phyloP scores from a whole-genome alignment of 2,329 filamentous ascomycete genomes.

The Monosporascus sp. region DNA sequence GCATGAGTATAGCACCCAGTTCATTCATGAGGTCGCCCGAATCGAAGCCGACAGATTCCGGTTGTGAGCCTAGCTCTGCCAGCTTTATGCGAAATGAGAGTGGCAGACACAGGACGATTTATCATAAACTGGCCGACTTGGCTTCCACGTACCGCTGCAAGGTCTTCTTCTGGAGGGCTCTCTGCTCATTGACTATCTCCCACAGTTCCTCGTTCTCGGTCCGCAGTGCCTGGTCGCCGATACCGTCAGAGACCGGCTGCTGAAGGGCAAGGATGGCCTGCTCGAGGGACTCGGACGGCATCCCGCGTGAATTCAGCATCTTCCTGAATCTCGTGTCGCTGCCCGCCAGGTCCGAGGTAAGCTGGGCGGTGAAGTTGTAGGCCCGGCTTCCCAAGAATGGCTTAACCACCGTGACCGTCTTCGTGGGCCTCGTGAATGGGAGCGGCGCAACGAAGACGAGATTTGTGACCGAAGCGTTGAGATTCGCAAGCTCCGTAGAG shows the following conservation, averaged over 20 bases:
- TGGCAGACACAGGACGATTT: no score
- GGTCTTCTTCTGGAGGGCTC: conserved; percentile 36
- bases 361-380: conserved; percentile 62
- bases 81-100: no score
- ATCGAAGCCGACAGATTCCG: no score
- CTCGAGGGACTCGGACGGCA: conserved; percentile 43
- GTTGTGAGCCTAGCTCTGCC: no score
- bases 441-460: conserved; percentile 65
- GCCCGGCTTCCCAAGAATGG: conserved; percentile 64
- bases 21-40: no score
- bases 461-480: conserved; percentile 81
- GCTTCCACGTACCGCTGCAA: conserved; percentile 24
- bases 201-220: conserved; percentile 41
- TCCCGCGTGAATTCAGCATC: conserved; percentile 42
- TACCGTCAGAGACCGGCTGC: conserved; percentile 21
- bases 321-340: conserved; percentile 37
- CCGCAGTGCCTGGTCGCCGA: conserved; percentile 29
- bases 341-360: conserved; percentile 39
- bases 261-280: conserved; percentile 44
- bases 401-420: conserved; percentile 65
- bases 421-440: conserved; percentile 40
- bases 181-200: conserved; percentile 40
- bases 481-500: conserved; percentile 60
- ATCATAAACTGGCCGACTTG: conserved; percentile 20
- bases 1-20: no score